Evolutionary conservation across 306 rosid genomes (phyloP), one percentile per base, ranked within the genome.

Genomic region (Acacia crassicarpa): DNA sequence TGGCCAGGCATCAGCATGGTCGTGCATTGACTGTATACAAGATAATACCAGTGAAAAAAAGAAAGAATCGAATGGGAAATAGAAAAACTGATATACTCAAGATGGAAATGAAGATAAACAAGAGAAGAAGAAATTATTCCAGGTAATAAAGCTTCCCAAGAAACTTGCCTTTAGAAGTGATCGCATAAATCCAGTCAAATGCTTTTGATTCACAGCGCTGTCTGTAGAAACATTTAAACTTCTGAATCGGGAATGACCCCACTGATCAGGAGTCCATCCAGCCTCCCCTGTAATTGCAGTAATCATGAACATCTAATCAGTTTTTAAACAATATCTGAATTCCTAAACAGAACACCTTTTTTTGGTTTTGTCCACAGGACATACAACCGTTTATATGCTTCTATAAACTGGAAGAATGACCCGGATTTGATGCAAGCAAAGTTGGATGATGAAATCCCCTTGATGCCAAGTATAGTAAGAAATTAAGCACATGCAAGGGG

Each of bases 201-300:
- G 92, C 75, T 92, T 95, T 73, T 80, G 90, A 82, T 88, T 89
- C 54, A 92, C 81, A 66, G 83, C 90, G 84, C 56, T 88, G 76
- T 95, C 97, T 19, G 92, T 66, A 61, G 96, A 85, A 78, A 83
- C 85, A 79, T 72, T 85, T 78, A 83, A 81, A 80, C 82, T 30
- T 84, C 91, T 89, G 82, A 90, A 91, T 67, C 98, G 85, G 73
- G 98, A 92, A 87, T 87, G 97, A 72, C 93, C 98, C 91, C 90
- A 93, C 84, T 93, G 99, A 81, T 95, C 99, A 84, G 97, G 91
- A 63, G 97, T 93, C 97, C 98, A 93, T 56, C 97, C 98, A 54
- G 97, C 99, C 85, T 91, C 98, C 85, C 90, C 99, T 95, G 84
- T 87, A 23, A 81, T 83, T 75, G 88, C 81, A 89, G 82, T 68